Base-by-base conservation (phyloP, 345 rosid species). In the Citrus glauca region DNA sequence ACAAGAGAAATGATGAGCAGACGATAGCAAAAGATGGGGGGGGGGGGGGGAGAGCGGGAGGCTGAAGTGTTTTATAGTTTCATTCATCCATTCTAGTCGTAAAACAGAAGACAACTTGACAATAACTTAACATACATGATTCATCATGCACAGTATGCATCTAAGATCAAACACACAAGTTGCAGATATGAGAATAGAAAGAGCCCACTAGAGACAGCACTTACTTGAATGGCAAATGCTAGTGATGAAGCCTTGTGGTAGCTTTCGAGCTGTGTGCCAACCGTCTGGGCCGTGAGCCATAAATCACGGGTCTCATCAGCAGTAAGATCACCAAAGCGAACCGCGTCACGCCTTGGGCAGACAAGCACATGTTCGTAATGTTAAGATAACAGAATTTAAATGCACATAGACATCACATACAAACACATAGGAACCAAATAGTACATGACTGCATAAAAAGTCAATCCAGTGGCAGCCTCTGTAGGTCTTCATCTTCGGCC, bases 321-420 rank as follows among this genome's bases (percentile, higher is more conserved):
- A 75, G 93, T 92, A 70, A 94, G 98, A 83, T 96, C 98, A 82
- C 77, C 89, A 84, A 96, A 88, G 50, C 98, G 95, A 78, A 89
- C 86, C 69, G 86, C 98, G 81, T 91, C 92, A 69, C 98, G 97
- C 85, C 86, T 86, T 68, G 97, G 97, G 79, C 94, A 89, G 72
- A 96, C 90, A 75, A 96, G 97, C 75, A 94, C 99, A 91, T 93
- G 97, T 92, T 33, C 33, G 25, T 83, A 66, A 68, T 20, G 94
- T 90, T 74, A 88, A 91, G 92, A 65, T 75, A 84, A 81, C 77
- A 79, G 86, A 84, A 82, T 57, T 74, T 59, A 78, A 66, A 2
- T 28, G 56, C 8, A 17, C 57, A 17, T 48, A 62, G 66, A 10
- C 8, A 63, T 30, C 37, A 69, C 2, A 27, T 24, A 56, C 33